Conservation (phyloP, 2,329 filamentous ascomycete genomes). For the Aspergillus sp. region DNA sequence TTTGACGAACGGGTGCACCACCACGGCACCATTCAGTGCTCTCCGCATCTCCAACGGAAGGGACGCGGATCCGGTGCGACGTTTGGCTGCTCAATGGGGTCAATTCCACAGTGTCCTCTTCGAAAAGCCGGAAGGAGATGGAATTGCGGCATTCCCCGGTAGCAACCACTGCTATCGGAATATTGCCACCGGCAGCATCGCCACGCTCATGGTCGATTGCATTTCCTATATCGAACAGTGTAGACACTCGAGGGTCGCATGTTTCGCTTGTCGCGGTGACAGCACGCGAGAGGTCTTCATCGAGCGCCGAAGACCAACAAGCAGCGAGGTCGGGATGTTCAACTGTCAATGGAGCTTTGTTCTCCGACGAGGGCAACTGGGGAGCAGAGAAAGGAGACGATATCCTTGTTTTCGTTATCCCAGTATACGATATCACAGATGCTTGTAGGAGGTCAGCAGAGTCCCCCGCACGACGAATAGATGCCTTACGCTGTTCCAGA, state of each 20-base stretch:
- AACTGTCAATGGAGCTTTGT: constrained; percentile 16
- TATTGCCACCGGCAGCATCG: constrained; percentile 14
- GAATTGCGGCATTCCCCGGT: constrained; percentile 40
- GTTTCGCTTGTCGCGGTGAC: constrained; percentile 18
- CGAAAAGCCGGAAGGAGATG: constrained; percentile 36
- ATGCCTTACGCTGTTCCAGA: constrained; percentile 18
- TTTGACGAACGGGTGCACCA: constrained; percentile 45
- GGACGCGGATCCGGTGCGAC: constrained; percentile 26
- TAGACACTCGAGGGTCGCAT: constrained; percentile 29
- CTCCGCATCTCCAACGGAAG: constrained; percentile 34
- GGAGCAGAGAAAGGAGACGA: constrained; percentile 12
- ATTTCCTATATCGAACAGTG: constrained; percentile 42
- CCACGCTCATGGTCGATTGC: constrained; percentile 31
- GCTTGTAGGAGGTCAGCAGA: constrained; percentile 8
- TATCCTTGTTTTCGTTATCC: constrained; percentile 19
- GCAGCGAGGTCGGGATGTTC: constrained; percentile 29
- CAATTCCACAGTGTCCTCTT: constrained; percentile 19
- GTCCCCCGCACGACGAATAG: background rate
- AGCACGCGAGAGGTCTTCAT: constrained; percentile 24
- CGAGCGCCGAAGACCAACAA: constrained; percentile 19
- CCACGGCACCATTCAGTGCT: constrained; percentile 40
- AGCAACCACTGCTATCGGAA: constrained; percentile 29
- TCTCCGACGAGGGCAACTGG: constrained; percentile 10
- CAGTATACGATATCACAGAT: constrained; percentile 20
- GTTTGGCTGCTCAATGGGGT: constrained; percentile 4